Conservation (phyloP, 495 filamentous ascomycete species). For the Pseudomonodictys pantanalensis region DNA sequence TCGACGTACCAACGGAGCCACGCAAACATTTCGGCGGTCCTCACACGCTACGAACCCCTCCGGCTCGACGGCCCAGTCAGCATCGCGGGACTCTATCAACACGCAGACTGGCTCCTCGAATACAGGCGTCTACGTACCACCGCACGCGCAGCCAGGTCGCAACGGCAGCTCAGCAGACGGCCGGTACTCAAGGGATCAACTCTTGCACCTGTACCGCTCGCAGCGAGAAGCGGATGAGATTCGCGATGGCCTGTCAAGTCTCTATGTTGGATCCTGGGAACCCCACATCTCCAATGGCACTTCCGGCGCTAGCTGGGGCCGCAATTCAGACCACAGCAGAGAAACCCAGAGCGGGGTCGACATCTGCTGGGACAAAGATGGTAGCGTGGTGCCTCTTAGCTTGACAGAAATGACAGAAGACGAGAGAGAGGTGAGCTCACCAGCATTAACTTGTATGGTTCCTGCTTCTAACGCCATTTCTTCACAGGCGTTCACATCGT, state of each 20-base stretch:
- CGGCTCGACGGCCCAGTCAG: conserved; percentile 18
- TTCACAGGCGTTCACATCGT: conserved; percentile 66
- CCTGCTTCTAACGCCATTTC: conserved; percentile 2
- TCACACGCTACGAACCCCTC: conserved; percentile 61
- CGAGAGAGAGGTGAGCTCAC: conserved; percentile 70
- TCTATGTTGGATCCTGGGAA: conserved; percentile 74
- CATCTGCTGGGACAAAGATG: conserved; percentile 84
- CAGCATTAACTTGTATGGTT: conserved; percentile 6
- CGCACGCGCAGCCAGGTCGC: conserved; percentile 59
- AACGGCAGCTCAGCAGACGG: conserved; percentile 55
- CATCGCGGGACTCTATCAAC: conserved; percentile 34
- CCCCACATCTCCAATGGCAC: conserved; percentile 63
- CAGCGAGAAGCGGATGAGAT: conserved; percentile 57
- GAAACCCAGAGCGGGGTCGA: conserved; percentile 66
- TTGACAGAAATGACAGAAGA: conserved; percentile 74
- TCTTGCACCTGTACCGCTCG: conserved; percentile 69
- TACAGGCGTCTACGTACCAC: conserved; percentile 59
- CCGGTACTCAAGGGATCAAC: conserved; percentile 79
- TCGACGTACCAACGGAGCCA: conserved; percentile 73
- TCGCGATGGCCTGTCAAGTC: conserved; percentile 61
- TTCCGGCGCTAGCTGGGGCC: conserved; percentile 70
- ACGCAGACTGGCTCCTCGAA: conserved; percentile 39
- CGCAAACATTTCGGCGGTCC: conserved; percentile 80
- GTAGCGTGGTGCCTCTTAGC: conserved; percentile 67
- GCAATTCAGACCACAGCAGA: conserved; percentile 60